These are phyloP conservation scores for Volvox africanus DNA, from an alignment of 139 green algal genomes.

Conservation along the genomic window DNA sequence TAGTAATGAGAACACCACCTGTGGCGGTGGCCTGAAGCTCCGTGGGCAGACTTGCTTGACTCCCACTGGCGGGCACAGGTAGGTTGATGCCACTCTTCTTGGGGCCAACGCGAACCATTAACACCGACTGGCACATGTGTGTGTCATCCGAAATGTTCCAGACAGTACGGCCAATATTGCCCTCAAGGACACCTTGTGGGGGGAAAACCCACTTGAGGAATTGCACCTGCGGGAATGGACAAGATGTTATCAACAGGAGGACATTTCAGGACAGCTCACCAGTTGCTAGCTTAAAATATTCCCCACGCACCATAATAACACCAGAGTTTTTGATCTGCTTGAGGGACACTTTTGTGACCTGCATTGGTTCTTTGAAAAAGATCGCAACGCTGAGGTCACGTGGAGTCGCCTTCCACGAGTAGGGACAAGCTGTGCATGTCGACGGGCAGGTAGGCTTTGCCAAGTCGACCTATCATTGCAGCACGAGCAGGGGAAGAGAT, in stretches of 20 bases:
- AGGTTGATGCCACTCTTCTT: slow-evolving; percentile 1
- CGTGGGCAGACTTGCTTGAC: not conserved
- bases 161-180: not conserved
- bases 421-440: not conserved
- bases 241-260: too few species aligned
- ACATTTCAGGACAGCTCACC: too few species aligned
- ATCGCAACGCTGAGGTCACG: not conserved
- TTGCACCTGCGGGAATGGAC: not conserved
- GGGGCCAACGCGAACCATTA: not conserved
- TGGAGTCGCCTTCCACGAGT: not conserved
- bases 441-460: not conserved
- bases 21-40: not conserved
- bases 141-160: not conserved
- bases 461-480: not conserved
- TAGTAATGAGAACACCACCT: slow-evolving; percentile 5
- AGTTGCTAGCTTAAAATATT: too few species aligned
- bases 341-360: not conserved
- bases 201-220: slow-evolving; percentile 13
- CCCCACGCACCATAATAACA: not conserved
- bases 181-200: not conserved
- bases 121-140: not conserved
- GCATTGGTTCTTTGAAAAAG: slow-evolving; percentile 13
- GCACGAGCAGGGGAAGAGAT: too few species aligned
- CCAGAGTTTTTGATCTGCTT: slow-evolving; percentile 13
- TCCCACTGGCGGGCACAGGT: slow-evolving; percentile 8